Percentiles rank a stretch among this genome's conserved stretches.
These are phyloP conservation scores for Apophysomyces elegans DNA, from an alignment of 371 early-diverging fungal genomes.

Conservation along the genomic window DNA sequence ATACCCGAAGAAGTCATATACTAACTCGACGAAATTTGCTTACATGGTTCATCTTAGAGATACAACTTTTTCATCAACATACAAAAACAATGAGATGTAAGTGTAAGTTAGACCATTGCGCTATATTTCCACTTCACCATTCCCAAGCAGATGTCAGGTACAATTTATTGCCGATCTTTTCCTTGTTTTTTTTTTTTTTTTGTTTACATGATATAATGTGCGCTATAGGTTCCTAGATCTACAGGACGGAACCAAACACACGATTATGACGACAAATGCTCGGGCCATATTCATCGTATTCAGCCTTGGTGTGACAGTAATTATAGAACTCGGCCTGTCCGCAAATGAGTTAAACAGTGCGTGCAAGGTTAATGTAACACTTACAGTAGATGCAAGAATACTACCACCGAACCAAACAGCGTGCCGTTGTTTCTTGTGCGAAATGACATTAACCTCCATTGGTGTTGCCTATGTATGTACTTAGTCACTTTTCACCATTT, in stretches of 20 bases:
- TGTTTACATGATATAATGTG: neutral
- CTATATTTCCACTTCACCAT: too few species aligned
- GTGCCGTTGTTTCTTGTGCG: constrained; percentile 97
- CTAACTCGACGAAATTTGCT: too few species aligned
- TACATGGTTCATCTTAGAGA: too few species aligned
- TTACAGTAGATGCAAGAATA: constrained; percentile 89
- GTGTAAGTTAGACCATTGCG: too few species aligned
- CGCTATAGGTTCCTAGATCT: constrained; percentile 13
- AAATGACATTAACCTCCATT: constrained; percentile 95
- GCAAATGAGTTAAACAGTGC: neutral
- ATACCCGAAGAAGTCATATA: too few species aligned
- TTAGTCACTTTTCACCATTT: neutral
- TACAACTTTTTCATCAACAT: too few species aligned
- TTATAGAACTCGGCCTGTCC: constrained; percentile 84
- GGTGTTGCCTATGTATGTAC: constrained; percentile 66
- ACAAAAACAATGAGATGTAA: too few species aligned
- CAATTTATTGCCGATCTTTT: too few species aligned
- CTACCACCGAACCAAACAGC: constrained; percentile 99
- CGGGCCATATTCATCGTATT: constrained; percentile 98
- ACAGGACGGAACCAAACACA: constrained; percentile 75
- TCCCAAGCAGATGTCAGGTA: too few species aligned
- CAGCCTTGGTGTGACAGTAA: constrained; percentile 96
- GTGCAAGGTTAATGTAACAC: constrained; percentile 15
- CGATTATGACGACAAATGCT: constrained; percentile 95
- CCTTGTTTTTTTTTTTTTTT: too few species aligned